Percentiles rank a stretch among this genome's conserved stretches.
Evolutionary conservation across 1,139 yeast species (phyloP).

Genomic region (Diutina mesorugosa): DNA sequence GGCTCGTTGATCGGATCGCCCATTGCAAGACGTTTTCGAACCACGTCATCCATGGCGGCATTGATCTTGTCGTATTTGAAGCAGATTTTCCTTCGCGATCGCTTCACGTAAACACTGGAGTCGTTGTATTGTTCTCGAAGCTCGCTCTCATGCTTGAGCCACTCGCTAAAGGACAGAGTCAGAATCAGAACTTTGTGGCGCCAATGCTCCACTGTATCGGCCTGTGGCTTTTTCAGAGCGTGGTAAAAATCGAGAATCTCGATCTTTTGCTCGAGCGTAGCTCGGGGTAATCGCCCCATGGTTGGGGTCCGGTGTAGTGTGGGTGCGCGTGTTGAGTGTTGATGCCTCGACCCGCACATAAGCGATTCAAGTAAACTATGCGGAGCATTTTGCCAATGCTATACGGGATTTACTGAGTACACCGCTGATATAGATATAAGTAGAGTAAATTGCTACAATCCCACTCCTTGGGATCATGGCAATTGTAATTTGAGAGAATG

Average conservation of each 20-base stretch:
- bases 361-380: too few species aligned
- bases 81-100: slow-evolving; percentile 33
- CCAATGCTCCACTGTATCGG: slow-evolving; percentile 42
- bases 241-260: slow-evolving; percentile 40
- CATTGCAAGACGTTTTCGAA: slow-evolving; percentile 27
- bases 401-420: too few species aligned
- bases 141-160: slow-evolving; percentile 43
- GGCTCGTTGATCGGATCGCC: slow-evolving; percentile 43
- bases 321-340: neutral
- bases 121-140: slow-evolving; percentile 30
- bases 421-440: too few species aligned
- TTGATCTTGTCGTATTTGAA: slow-evolving; percentile 47
- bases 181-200: slow-evolving; percentile 37
- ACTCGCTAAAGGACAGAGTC: slow-evolving; percentile 45
- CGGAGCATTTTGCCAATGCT: too few species aligned
- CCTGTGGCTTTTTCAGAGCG: slow-evolving; percentile 36
- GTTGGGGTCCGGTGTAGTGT: neutral
- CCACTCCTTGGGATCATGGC: too few species aligned
- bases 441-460: too few species aligned
- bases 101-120: slow-evolving; percentile 19
- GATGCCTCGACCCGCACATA: neutral
- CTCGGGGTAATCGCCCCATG: slow-evolving; percentile 23
- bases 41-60: slow-evolving; percentile 43
- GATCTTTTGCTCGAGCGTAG: slow-evolving; percentile 46
- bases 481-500: too few species aligned